Evolutionary conservation across 2,329 filamentous ascomycete genomes (phyloP).

Genomic region (Chrysosporium queenslandicum): DNA sequence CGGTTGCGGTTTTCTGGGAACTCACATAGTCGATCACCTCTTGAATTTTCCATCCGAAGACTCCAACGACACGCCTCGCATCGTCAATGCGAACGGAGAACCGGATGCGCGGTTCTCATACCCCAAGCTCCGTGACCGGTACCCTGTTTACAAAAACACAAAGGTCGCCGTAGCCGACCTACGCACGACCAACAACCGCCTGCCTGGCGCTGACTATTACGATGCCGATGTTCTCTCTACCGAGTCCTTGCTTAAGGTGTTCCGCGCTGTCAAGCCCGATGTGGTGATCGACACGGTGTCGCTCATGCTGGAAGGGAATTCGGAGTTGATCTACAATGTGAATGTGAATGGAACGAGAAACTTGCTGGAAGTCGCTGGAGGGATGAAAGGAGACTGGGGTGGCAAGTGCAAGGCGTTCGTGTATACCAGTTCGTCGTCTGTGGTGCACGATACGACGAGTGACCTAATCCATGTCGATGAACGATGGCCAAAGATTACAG

Average conservation of each 20-base stretch:
- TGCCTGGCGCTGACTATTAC: conserved; percentile 54
- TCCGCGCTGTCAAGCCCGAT: conserved; percentile 60
- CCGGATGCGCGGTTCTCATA: conserved; percentile 31
- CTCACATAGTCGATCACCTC: conserved; percentile 67
- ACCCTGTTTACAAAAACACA: conserved; percentile 36
- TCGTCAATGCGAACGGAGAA: conserved; percentile 14
- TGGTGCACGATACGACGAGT: conserved; percentile 68
- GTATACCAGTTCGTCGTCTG: conserved; percentile 81
- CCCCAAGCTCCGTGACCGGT: conserved; percentile 32
- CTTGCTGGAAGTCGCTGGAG: conserved; percentile 58
- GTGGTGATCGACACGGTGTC: conserved; percentile 88
- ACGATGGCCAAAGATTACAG: conserved; percentile 64
- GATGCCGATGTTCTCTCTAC: conserved; percentile 68
- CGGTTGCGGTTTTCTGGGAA: conserved; percentile 74
- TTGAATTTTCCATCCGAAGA: conserved; percentile 48
- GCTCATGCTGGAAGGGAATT: conserved; percentile 45
- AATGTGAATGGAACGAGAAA: conserved; percentile 80
- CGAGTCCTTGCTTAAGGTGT: conserved; percentile 50
- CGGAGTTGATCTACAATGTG: conserved; percentile 62
- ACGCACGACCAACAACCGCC: conserved; percentile 57
- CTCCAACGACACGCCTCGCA: conserved; percentile 7
- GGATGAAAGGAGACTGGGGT: conserved; percentile 55
- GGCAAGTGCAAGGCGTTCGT: conserved; percentile 60
- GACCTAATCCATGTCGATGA: conserved; percentile 82
- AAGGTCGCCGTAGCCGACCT: conserved; percentile 63